Evolutionary conservation across 768 basidiomycete species (phyloP), one percentile per base, ranked within the genome.

Genomic region (Naganishia friedmannii): DNA sequence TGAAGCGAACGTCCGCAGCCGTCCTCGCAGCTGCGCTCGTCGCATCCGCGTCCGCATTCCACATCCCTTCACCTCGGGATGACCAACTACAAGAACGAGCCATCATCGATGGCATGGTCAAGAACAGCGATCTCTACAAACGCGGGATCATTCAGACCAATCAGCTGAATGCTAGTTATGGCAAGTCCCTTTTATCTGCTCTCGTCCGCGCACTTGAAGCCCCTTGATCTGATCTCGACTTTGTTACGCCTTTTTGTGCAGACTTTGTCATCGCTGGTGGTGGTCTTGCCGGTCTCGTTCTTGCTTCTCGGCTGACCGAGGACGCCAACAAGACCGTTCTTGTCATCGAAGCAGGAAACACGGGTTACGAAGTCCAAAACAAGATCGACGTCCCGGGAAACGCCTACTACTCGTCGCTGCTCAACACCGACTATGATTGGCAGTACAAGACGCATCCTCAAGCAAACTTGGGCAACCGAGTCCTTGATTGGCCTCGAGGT

Each of bases 221-320:
- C 5, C 17, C 13, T 53, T 2, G 6, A 67, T 51, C 28, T 67
- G 23, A 32, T 29, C n/a, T 8, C 48, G 21, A 39, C 8, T n/a
- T 56, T 15, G 12, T 51, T 53, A 2, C 12, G 19, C 4, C 60
- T 69, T 48, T 21, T 32, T 21, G 19, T 32, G 15, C 65, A 71
- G 87, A 88, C 81, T 87, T 85, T 75, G 83, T 88, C 68, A 83
- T 85, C 73, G 82, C 80, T 21, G 85, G 85, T 58, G 85, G 85
- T 57, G 85, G 85, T 31, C 80, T 84, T 32, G 83, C 83, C 21
- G 85, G 85, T 19, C 80, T 85, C 55, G 84, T 83, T 21, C 75
- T 85, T n/a, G 85, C 85, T 5, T 77, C 80, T 31, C 81, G 85
- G 53, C 77, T 86, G 29, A 83, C 83, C 0, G 85, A 85, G 70